Evolutionary conservation across 2,329 filamentous ascomycete genomes (phyloP), one percentile per base, ranked within the genome.

Genomic region (Hypoxylon sp.): DNA sequence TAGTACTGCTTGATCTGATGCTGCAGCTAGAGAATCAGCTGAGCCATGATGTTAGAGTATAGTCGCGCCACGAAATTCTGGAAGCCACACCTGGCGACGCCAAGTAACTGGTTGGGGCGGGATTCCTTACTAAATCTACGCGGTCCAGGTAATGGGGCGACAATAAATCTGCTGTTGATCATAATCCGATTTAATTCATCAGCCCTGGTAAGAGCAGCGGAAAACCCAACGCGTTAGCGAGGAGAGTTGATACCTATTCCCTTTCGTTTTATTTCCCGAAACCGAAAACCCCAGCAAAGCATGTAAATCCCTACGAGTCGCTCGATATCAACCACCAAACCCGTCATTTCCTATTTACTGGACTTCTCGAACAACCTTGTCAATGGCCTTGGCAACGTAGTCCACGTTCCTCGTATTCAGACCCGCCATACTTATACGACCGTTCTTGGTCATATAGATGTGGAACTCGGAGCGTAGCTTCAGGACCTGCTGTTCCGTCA

Each of bases 341-440:
- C n/a, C n/a, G n/a, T n/a, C 42, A 42, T 32, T 32, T 32, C 49
- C 14, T 46, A 46, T 18, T 40, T 70, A 74, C 64, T 76, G 64
- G 16, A 69, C 72, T 76, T 85, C 86, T 70, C 87, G 81, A 24
- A 98, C 93, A 30, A 95, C 92, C 79, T 91, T 91, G 77, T 97
- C 91, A 11, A 98, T 87, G 0, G 95, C 93, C 79, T 91, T 89
- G 49, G 94, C 96, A 74, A 98, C 92, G 81, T 97, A 97, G 58
- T 97, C 93, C 63, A 98, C 85, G 77, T 98, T 99, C 75, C 90
- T 82, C 24, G 92, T 91, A 80, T 98, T 98, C 71, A 98, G 82
- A n/a, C 96, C 96, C 4, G 96, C 96, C 95, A 99, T 98, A 77
- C 92, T 96, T 80, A 98, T 97, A 50, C 96, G 91, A 20, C 96